Evolutionary conservation across 345 rosid species (phyloP).

Genomic region (Lenwebbia sp.): DNA sequence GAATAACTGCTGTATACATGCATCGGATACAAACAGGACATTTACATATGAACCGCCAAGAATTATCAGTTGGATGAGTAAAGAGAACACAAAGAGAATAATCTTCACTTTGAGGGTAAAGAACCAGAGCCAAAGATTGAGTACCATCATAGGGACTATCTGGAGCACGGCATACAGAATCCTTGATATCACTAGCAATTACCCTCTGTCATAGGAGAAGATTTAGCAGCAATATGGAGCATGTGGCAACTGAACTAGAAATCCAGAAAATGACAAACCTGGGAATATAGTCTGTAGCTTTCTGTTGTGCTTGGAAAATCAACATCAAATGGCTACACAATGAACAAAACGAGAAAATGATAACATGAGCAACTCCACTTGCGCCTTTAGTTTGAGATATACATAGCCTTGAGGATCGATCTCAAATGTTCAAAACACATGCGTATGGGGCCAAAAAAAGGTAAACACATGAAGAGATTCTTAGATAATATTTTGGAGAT

Average conservation of each 20-base stretch:
- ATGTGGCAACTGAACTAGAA: not conserved
- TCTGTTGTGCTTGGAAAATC: conserved; percentile 79
- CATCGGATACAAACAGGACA: not conserved
- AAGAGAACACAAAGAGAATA: not conserved
- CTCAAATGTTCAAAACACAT: not conserved
- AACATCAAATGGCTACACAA: conserved; percentile 21
- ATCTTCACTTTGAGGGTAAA: not conserved
- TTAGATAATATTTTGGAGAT: not conserved
- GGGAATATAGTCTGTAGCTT: conserved; percentile 84
- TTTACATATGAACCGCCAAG: not conserved
- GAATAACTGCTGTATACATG: not conserved
- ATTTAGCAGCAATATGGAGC: conserved; percentile 2
- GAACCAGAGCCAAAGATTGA: not conserved
- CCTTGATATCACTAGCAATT: conserved; percentile 95
- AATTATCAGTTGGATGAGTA: not conserved
- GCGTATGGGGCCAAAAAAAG: not conserved
- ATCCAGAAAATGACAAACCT: conserved; percentile 38
- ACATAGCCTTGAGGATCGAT: not conserved
- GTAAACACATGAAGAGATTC: not conserved
- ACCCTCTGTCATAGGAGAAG: conserved; percentile 50
- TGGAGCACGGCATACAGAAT: conserved; percentile 92
- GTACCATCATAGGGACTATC: conserved; percentile 96
- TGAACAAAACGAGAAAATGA: not conserved
- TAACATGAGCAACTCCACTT: not conserved
- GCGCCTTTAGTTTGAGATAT: not conserved